Conservation (phyloP, 2,329 filamentous ascomycete species). For the Coniosporium tulheliwenetii region DNA sequence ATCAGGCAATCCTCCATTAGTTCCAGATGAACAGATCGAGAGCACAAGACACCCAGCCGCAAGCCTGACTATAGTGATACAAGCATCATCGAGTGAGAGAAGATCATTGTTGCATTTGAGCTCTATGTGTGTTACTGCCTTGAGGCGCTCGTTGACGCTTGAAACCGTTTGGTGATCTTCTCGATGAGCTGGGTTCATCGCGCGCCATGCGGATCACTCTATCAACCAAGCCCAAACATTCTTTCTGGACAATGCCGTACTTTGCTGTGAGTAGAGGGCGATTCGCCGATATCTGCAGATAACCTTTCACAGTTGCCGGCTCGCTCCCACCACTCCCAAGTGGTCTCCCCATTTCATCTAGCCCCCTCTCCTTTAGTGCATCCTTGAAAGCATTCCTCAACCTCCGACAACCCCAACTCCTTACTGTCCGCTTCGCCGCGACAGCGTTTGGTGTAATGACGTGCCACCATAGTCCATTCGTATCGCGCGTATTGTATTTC, state of each 20-base stretch:
- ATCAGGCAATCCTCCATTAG: too few relatives aligned
- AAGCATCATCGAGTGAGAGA: too few relatives aligned
- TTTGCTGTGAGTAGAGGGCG: not conserved
- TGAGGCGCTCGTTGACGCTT: too few relatives aligned
- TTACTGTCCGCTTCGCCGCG: conserved; percentile 26
- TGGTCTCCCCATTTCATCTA: conserved; percentile 17
- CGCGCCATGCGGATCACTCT: too few relatives aligned
- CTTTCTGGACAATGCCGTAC: not conserved
- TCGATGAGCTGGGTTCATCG: too few relatives aligned
- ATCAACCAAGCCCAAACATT: not conserved
- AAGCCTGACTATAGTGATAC: too few relatives aligned
- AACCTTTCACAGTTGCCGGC: not conserved
- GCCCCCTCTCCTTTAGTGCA: conserved; percentile 30
- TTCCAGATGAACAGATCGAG: too few relatives aligned
- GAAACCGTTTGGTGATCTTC: too few relatives aligned
- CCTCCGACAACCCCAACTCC: conserved; percentile 28
- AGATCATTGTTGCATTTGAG: too few relatives aligned
- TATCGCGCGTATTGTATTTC: conserved; percentile 9
- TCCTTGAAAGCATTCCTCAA: conserved; percentile 27
- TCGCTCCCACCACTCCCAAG: not conserved
- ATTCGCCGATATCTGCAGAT: not conserved
- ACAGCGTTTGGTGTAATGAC: conserved; percentile 17
- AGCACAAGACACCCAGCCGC: too few relatives aligned
- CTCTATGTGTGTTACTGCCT: too few relatives aligned
- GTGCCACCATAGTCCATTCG: conserved; percentile 32